Evolutionary conservation across 371 early-diverging fungal genomes (phyloP), one percentile per base, ranked within the genome.

Genomic region (Syncephalastrum monosporum): DNA sequence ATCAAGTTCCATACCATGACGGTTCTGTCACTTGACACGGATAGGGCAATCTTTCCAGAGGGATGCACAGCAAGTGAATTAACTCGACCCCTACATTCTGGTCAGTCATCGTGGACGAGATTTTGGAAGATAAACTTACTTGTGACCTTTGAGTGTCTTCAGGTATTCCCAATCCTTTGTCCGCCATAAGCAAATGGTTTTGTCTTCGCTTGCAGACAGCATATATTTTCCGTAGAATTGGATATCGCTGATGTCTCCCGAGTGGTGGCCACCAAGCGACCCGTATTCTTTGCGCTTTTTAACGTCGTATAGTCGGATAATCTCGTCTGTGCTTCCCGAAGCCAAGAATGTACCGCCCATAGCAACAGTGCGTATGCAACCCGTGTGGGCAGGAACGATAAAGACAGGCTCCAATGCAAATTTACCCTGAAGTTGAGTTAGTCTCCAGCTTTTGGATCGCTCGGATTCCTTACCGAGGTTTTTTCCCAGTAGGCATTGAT

Each of bases 131-230:
- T 3, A 19, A 21, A 71, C 73, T 68, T 79, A 84, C 86, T 85
- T 90, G 82, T 97, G 98, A n/a, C 95, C 97, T 60, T 87, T 89
- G 38, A 97, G 75, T 42, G 82, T 86, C 69, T 91, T 94, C 56
- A 98, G 81, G 48, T 85, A 84, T 67, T 96, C 97, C 99, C 99
- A 98, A 71, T 97, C 99, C 65, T 90, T 91, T 42, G 93, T 87
- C 64, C 98, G 80, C 81, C 91, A 93, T 44, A 98, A 83, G 48
- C 88, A 86, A 21, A 98, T 82, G 1, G 80, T 79, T 43, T 94
- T 93, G 71, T 96, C 97, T 42, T 94, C 96, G 57, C 91, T 87
- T 42, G 90, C 91, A 23, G 93, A 87, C 10, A 98, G 68, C 82
- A 98, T 81, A 59, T 97, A 95, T 61, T 82, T 87, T 24, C 84